Evolutionary conservation across 371 early-diverging fungal genomes (phyloP).

Genomic region (Gilbertella persicaria): DNA sequence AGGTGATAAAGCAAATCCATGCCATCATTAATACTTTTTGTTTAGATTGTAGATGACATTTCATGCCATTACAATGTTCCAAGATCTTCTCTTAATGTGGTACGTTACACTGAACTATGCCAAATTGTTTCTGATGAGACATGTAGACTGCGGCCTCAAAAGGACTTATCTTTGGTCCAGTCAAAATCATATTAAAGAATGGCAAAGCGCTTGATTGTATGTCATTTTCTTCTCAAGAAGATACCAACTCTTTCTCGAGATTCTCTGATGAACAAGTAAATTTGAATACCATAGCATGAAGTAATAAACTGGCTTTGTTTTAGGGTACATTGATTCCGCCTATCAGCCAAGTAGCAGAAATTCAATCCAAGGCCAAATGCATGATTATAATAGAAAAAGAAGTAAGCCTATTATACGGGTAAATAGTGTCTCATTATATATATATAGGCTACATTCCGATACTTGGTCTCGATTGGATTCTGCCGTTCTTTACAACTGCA

Average conservation of each 20-base stretch:
- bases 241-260: too few relatives aligned
- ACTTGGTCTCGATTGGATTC: conserved; percentile 38
- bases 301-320: background rate
- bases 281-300: background rate
- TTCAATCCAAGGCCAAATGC: conserved; percentile 36
- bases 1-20: conserved; percentile 4
- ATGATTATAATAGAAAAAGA: conserved; percentile 52
- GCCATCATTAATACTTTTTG: too few relatives aligned
- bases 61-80: conserved; percentile 42
- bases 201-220: conserved; percentile 35
- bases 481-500: conserved; percentile 14
- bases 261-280: too few relatives aligned
- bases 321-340: conserved; percentile 45
- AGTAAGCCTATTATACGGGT: conserved; percentile 8
- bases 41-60: conserved; percentile 46
- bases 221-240: background rate
- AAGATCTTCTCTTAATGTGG: conserved; percentile 42
- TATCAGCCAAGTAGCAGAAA: conserved; percentile 27
- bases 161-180: conserved; percentile 44
- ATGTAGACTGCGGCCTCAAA: conserved; percentile 45
- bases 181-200: conserved; percentile 35
- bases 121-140: background rate
- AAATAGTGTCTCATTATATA: background rate
- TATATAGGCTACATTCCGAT: conserved; percentile 43
- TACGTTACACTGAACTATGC: conserved; percentile 6